Evolutionary conservation across 345 rosid genomes (phyloP), one percentile per base, ranked within the genome.

Genomic region (Punica granatum): DNA sequence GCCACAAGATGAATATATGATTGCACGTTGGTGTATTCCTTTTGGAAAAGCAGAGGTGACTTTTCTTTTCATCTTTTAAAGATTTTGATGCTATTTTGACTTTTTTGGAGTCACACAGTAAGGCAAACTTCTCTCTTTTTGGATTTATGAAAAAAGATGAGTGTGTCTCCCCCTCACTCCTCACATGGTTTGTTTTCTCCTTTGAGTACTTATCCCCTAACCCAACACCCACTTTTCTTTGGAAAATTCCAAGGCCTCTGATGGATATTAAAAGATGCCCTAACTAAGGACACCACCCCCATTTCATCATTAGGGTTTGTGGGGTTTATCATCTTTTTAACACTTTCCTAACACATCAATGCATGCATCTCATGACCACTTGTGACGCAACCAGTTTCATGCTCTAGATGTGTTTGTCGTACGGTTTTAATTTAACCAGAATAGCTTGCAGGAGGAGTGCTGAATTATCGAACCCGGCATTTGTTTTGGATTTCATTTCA

Each of bases 161-260:
- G 62, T 69, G 61, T 51, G 43, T 30, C 53, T 41, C 35, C 69
- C 74, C 74, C 71, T n/a, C 63, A 28, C 25, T 14, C 13, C 63
- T 58, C 79, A 75, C 79, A 68, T 71, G 79, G 70, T 63, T 41
- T 75, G 79, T 67, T 71, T 25, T 18, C 13, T 30, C 49, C 21
- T 44, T 44, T 44, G 49, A 44, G 72, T 63, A 60, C 30, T 46
- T 67, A 63, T 64, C 49, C 66, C 42, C 28, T 63, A 5, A 34
- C 1, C 28, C 26, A 35, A 34, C 37, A 28, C 21, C 32, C 7
- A 48, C 43, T 25, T 11, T 65, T 25, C 36, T n/a, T 66, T 66
- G 23, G 36, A 23, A 66, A 75, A 68, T 54, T 67, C 30, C 63
- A 53, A 63, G 66, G 66, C 43, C 65, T 69, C 44, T 30, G 7